Percentiles rank a stretch among this genome's conserved stretches.
Conservation (phyloP, 306 rosid genomes). For the Canavalia gladiata region DNA sequence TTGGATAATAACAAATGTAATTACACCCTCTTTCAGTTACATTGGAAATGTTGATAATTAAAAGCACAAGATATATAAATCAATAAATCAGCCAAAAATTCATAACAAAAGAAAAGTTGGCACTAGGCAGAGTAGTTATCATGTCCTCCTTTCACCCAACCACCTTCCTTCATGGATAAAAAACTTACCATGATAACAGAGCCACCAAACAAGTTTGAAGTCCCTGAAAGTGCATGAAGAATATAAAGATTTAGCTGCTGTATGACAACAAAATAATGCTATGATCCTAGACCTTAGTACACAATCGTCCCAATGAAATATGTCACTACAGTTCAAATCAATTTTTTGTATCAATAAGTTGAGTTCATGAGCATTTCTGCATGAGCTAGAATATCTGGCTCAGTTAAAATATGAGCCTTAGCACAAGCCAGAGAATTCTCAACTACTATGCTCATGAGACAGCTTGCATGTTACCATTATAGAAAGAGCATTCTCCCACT, state of each 20-base stretch:
- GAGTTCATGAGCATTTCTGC: neutral
- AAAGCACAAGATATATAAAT: constrained; percentile 10
- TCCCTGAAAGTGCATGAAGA: constrained; percentile 71
- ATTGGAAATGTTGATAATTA: neutral
- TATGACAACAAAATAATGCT: constrained; percentile 35
- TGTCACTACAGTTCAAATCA: neutral
- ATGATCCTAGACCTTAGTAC: neutral
- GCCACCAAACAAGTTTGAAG: constrained; percentile 98
- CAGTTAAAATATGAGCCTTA: neutral
- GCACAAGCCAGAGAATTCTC: neutral
- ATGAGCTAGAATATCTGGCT: neutral
- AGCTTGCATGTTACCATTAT: no score
- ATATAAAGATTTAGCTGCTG: constrained; percentile 44
- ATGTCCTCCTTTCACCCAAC: constrained; percentile 16
- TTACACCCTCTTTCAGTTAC: constrained; percentile 15
- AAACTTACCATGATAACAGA: constrained; percentile 78
- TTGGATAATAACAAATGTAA: constrained; percentile 15
- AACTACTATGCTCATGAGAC: neutral
- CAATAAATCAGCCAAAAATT: constrained; percentile 35
- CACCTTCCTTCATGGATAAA: constrained; percentile 19
- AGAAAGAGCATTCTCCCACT: constrained; percentile 1
- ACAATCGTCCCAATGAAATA: neutral
- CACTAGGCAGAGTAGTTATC: neutral
- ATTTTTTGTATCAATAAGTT: neutral
- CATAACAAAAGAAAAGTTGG: neutral